phyloP scores from a whole-genome alignment of 306 rosid genomes.

The Senna tora region DNA sequence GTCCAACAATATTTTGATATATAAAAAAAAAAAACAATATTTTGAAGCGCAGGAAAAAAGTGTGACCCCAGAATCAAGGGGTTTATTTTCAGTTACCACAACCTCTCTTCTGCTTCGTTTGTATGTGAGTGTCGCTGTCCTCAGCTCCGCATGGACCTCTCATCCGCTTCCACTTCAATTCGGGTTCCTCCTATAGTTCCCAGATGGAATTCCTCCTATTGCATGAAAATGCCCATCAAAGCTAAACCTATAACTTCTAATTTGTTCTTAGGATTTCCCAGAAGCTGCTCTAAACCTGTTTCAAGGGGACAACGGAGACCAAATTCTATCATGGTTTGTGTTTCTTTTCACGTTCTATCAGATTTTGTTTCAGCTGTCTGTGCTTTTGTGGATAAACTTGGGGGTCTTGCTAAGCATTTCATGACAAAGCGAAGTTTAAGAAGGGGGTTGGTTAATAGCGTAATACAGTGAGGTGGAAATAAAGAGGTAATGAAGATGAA shows the following conservation, averaged over 20 bases:
- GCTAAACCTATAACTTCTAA: conserved; percentile 16
- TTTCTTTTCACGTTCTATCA: conserved; percentile 29
- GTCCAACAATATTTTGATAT: no score
- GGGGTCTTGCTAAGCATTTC: conserved; percentile 20
- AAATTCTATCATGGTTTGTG: conserved; percentile 60
- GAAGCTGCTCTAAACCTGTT: conserved; percentile 34
- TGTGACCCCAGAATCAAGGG: conserved; percentile 26
- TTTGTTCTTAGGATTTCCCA: conserved; percentile 43
- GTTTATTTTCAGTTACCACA: background rate
- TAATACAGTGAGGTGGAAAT: background rate
- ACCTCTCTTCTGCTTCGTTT: conserved; percentile 4
- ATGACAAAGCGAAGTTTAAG: background rate
- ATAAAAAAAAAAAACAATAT: no score
- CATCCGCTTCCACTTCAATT: conserved; percentile 46
- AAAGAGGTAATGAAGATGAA: conserved; percentile 1
- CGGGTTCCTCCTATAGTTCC: conserved; percentile 43
- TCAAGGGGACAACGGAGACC: conserved; percentile 35
- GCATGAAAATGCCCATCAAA: conserved; percentile 30
- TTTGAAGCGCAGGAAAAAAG: background rate
- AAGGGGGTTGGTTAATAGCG: no score
- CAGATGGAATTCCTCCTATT: conserved; percentile 37
- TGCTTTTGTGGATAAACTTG: background rate
- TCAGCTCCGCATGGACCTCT: conserved; percentile 66
- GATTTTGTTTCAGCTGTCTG: conserved; percentile 14
- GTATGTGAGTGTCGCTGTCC: conserved; percentile 17